Evolutionary conservation across 345 rosid genomes (phyloP).

Genomic region (Boechera stricta): DNA sequence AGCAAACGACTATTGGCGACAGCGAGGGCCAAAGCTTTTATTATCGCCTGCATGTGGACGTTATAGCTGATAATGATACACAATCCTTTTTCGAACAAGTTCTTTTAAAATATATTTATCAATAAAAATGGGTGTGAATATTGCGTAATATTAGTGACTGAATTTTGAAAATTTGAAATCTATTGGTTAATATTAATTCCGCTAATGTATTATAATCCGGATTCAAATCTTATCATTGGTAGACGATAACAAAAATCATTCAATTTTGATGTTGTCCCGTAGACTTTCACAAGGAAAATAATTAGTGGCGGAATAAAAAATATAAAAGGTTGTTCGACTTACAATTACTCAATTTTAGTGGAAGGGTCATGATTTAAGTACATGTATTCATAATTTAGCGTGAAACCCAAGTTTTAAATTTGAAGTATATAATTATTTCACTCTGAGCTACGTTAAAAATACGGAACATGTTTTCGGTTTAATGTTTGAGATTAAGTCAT

Average conservation of each 20-base stretch:
- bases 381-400: neutral
- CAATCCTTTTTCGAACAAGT: neutral
- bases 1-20: slow-evolving; percentile 33
- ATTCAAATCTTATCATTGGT: neutral
- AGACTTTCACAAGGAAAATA: neutral
- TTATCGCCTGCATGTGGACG: slow-evolving; percentile 21
- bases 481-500: neutral
- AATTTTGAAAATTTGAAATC: neutral
- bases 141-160: neutral
- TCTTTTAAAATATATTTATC: neutral
- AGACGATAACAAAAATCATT: neutral
- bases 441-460: neutral
- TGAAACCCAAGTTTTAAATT: too few species aligned
- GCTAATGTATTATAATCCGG: neutral
- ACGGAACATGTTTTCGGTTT: slow-evolving; percentile 9
- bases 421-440: neutral
- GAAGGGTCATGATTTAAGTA: neutral
- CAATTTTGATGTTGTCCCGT: neutral
- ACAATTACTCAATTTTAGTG: too few species aligned
- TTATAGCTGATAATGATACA: neutral
- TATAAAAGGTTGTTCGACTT: too few species aligned
- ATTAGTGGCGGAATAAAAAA: neutral
- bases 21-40: slow-evolving; percentile 23
- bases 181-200: neutral
- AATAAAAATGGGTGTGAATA: neutral